Evolutionary conservation across 495 filamentous ascomycete genomes (phyloP), one percentile per base, ranked within the genome.

Genomic region (Terfezia claveryi): DNA sequence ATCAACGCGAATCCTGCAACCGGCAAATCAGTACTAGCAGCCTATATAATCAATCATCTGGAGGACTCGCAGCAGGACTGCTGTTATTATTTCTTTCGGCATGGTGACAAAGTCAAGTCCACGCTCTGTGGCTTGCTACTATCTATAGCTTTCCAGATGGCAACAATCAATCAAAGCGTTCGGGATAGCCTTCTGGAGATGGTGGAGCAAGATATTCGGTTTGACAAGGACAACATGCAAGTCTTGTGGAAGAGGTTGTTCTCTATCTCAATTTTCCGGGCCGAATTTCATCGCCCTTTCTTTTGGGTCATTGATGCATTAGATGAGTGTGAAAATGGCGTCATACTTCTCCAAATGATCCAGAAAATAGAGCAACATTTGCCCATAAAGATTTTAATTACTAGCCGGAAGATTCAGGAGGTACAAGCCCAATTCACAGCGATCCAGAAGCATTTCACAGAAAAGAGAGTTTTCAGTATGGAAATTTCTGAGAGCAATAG

Each of bases 261-360:
- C 56, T 2, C 27, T 27, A 27, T 27, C 27, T 27, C 27, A 27
- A 51, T 73, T 17, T 61, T 69, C 20, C 37, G 54, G 8, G 49
- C 61, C 32, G 49, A 57, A 1, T 49, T 63, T 52, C 9, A 38
- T 2, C 38, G 38, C 11, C 56, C 66, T 0, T 49, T 70, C 9
- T 68, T 66, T 53, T 68, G 63, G 66, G 56, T 70, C 8, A 64
- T 70, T 44, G 68, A 70, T 52, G 68, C 63, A 0, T 16, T 70
- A 0, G 68, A 70, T 36, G 68, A 70, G 23, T 59, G 63, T 0
- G 63, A 70, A 23, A 61, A 58, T 23, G 55, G 50, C 10, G 53
- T 44, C 27, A 12, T 38, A 5, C 50, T 66, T 32, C 12, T 67
- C 11, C 56, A 62, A 9, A 51, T 64, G n/a, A 4, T 67, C 7